Evolutionary conservation across 768 basidiomycete genomes (phyloP), one percentile per base, ranked within the genome.

Genomic region (Hericium coralloides): DNA sequence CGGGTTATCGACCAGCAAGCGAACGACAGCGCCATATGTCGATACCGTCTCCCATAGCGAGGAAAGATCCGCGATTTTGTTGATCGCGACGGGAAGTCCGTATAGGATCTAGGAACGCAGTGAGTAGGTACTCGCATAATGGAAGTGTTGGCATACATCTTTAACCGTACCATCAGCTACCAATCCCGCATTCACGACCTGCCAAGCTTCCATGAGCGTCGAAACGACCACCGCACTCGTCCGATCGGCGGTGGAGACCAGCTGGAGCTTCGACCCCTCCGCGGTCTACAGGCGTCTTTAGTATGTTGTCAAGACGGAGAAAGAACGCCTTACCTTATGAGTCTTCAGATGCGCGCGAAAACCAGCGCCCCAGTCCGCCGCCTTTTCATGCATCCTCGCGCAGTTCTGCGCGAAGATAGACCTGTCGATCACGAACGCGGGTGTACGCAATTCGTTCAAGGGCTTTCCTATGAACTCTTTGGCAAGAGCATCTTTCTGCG

Each of bases 311-410:
- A 37, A 48, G 12, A 43, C 12, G 8, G 20, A 14, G 14, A 26
- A 2, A 12, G 5, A 26, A 41, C 37, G 43, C 18, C 31, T 25
- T 66, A 84, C 87, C 77, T 90, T 90, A 67, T 90, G 87, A 0
- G 87, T 88, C 72, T 94, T 95, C 53, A 94, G 77, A 69, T 94
- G 92, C 4, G 85, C 88, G 50, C 92, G 76, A 68, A 94, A 93
- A 9, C 65, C 73, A 15, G 87, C 83, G 2, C 83, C 84, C 79
- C 85, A 87, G 25, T 76, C 74, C 55, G 75, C 75, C 14, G 87
- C 81, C 43, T 80, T 83, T 51, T 73, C 67, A 61, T 87, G 85
- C 85, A 94, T 91, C 57, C 68, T 72, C 12, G 77, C 77, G 68
- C 89, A 92, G 67, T 94, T 94, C 31, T 76, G 69, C 38, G 80